These are phyloP conservation scores for Bacterosira constricta DNA, from an alignment of 108 stramenopile genomes.

Conservation along the genomic window DNA sequence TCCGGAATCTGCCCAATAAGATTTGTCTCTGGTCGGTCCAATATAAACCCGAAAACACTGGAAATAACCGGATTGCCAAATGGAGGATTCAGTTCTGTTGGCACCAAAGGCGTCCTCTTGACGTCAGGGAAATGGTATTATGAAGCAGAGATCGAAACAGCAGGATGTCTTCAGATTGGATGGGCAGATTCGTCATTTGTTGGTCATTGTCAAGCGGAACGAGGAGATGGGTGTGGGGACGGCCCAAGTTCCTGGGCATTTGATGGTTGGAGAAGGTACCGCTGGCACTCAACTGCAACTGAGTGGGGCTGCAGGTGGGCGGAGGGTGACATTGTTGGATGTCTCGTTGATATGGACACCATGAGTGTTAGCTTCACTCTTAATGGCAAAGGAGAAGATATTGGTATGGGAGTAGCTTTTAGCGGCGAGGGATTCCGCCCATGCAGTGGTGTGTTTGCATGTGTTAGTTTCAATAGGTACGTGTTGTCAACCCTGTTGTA, in stretches of 20 bases:
- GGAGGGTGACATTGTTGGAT: conserved; percentile 90
- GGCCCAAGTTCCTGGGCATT: conserved; percentile 93
- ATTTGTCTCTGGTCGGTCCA: conserved; percentile 75
- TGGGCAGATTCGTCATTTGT: conserved; percentile 91
- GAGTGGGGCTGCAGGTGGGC: conserved; percentile 96
- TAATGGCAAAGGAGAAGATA: conserved; percentile 88
- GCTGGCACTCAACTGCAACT: conserved; percentile 88
- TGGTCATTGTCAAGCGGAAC: conserved; percentile 84
- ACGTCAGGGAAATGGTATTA: conserved; percentile 94
- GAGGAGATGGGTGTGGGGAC: conserved; percentile 94
- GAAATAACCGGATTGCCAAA: conserved; percentile 75
- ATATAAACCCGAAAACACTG: conserved; percentile 66
- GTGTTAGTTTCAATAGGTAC: conserved; percentile 84
- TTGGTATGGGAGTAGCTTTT: conserved; percentile 89
- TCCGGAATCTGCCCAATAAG: conserved; percentile 67
- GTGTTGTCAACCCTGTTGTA: not conserved
- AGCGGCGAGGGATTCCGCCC: conserved; percentile 82
- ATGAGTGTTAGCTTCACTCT: conserved; percentile 85
- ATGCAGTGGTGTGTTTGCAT: conserved; percentile 88
- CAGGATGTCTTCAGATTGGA: conserved; percentile 94
- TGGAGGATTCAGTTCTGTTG: conserved; percentile 89
- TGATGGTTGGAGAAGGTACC: conserved; percentile 94
- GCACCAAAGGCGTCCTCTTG: conserved; percentile 82
- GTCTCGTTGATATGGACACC: conserved; percentile 88
- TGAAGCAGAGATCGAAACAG: conserved; percentile 86